Evolutionary conservation across 2,329 filamentous ascomycete species (phyloP).

Genomic region (Cercospora citrullina): DNA sequence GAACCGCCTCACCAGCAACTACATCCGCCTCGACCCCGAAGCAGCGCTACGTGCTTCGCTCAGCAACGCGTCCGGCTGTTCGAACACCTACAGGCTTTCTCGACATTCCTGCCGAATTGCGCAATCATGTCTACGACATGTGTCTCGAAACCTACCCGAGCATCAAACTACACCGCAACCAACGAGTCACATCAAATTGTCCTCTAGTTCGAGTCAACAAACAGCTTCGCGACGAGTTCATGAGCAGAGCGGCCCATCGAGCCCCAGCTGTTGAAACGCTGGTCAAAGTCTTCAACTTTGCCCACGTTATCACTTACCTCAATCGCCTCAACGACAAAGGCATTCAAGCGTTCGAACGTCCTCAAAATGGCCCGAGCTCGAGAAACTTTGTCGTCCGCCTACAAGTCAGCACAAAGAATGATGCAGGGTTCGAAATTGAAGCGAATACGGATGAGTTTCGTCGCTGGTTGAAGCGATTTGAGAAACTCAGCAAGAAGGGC

Average conservation of each 20-base stretch:
- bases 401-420: neutral
- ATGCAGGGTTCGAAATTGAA: neutral
- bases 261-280: neutral
- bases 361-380: too few relatives aligned
- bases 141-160: neutral
- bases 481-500: neutral
- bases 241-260: neutral
- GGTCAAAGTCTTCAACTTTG: conserved; percentile 10
- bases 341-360: neutral
- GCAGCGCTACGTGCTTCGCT: neutral
- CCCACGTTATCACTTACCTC: conserved; percentile 16
- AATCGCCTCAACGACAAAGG: conserved; percentile 8
- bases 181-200: neutral
- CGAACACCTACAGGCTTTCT: neutral
- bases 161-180: neutral
- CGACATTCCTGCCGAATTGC: neutral
- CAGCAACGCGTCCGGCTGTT: neutral
- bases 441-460: neutral
- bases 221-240: conserved; percentile 14
- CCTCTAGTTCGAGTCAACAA: conserved; percentile 2
- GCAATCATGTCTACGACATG: neutral
- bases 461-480: conserved; percentile 1
- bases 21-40: neutral
- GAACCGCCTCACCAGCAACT: neutral
- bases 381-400: neutral